Conservation (phyloP, 768 basidiomycete genomes). For the Fomitopsis pulvina region DNA sequence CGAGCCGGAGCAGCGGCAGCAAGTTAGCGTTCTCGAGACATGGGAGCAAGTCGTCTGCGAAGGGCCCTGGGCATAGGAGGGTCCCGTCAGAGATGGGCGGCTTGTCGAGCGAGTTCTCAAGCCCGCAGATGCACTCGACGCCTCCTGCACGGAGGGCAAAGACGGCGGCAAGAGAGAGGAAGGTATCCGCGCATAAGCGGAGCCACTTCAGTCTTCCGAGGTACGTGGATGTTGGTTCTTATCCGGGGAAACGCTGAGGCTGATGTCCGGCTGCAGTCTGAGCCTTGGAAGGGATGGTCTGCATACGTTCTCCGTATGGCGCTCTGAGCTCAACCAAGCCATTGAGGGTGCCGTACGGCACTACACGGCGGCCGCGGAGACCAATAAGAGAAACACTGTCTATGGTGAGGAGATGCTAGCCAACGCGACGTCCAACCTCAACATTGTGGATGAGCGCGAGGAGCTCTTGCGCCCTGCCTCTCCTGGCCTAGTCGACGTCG, state of each 20-base stretch:
- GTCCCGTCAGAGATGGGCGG: constrained; percentile 26
- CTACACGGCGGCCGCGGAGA: constrained; percentile 29
- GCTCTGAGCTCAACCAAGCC: constrained; percentile 45
- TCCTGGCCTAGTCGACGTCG: constrained; percentile 5
- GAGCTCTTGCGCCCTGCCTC: constrained; percentile 20
- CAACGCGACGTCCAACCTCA: constrained; percentile 21
- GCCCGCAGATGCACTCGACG: constrained; percentile 55
- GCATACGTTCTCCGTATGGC: constrained; percentile 45
- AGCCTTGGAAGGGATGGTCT: constrained; percentile 55
- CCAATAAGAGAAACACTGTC: constrained; percentile 42
- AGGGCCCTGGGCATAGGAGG: constrained; percentile 11
- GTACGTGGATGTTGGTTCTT: constrained; percentile 24
- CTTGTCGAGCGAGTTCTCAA: constrained; percentile 38
- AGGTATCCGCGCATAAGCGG: constrained; percentile 48
- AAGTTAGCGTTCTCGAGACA: neutral
- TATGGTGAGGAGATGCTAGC: constrained; percentile 16
- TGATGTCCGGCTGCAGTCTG: constrained; percentile 32
- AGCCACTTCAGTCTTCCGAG: constrained; percentile 65
- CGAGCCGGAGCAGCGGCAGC: constrained; percentile 4
- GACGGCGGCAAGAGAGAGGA: constrained; percentile 27
- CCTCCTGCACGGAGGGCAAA: constrained; percentile 34
- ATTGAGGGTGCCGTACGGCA: constrained; percentile 38
- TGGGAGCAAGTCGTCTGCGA: constrained; percentile 5
- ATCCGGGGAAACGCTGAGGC: neutral
- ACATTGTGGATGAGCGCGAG: constrained; percentile 36